Conservation (phyloP, 768 basidiomycete genomes). For the Collybiopsis confluens region DNA sequence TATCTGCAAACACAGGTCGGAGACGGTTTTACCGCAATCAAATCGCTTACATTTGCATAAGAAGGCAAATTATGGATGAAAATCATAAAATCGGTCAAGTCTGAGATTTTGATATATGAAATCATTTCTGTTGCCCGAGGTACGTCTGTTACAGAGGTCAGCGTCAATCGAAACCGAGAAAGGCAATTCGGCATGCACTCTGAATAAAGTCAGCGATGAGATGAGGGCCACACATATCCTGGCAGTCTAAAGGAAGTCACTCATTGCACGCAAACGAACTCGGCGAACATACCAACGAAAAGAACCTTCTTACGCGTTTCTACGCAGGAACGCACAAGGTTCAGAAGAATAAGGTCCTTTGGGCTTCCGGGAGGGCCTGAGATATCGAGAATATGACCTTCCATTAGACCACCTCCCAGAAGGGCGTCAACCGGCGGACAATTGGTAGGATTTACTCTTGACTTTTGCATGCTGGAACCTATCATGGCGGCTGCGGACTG, state of each 20-base stretch:
- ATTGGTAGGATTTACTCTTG: conserved; percentile 29
- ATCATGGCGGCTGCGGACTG: conserved; percentile 52
- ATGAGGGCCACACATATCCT: conserved; percentile 38
- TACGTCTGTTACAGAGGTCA: background rate
- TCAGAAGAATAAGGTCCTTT: conserved; percentile 53
- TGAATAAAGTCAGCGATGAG: conserved; percentile 22
- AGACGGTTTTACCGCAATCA: background rate
- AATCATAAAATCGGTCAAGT: conserved; percentile 50
- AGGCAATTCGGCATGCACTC: conserved; percentile 14
- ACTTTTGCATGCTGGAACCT: conserved; percentile 22
- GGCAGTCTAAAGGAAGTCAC: conserved; percentile 33
- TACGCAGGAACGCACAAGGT: conserved; percentile 45
- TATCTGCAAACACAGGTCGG: conserved; percentile 29
- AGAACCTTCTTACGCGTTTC: conserved; percentile 48
- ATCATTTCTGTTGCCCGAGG: conserved; percentile 20
- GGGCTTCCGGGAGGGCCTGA: conserved; percentile 73
- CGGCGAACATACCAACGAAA: conserved; percentile 51
- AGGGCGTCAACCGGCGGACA: conserved; percentile 53
- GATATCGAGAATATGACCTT: conserved; percentile 64
- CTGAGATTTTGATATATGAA: conserved; percentile 38
- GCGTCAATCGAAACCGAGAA: background rate
- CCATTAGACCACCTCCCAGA: conserved; percentile 58
- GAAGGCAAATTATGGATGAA: conserved; percentile 52
- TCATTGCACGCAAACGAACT: background rate
- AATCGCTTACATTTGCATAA: conserved; percentile 41